Base-by-base conservation (phyloP, 768 basidiomycete species). In the Leccinellum luteum region DNA sequence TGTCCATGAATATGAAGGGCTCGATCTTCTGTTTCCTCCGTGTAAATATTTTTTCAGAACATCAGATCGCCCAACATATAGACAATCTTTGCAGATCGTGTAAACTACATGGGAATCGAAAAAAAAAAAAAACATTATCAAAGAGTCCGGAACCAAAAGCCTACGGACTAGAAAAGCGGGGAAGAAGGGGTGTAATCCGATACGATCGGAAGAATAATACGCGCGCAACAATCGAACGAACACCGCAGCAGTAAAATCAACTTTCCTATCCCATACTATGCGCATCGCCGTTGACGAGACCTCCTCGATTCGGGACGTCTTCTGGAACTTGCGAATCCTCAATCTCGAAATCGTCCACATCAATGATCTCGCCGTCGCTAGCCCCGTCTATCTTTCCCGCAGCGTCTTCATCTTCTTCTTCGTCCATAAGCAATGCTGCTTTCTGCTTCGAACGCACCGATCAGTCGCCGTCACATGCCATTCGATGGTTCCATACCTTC, bases 391-490 rank as follows among this genome's bases (percentile, higher is more conserved):
- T 51, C 21, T 32, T 55, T 0, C 49, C 30, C 15, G 12, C 1
- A 3, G 25, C 59, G 0, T 71, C 74, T 0, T 69, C 69, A 0
- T 87, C 87, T 0, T 89, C 87, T 0, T 89, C 87, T 0, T 90
- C 87, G 1, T 81, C 84, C 72, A 85, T 79, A 51, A 92, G 71
- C 61, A 79, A 73, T 56, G 81, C 79, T 25, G 90, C 89, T 55
- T 80, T 82, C 90, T 92, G 67, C 61, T 7, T 64, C 57, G 57
- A 41, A 43, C 62, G 57, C 25, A 25, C 6, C 12, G 23, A 48
- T 61, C 45, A 31, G 30, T 25, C 50, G 38, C 15, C 41, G 5
- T 9, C 5, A 38, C 48, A 38, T 32, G 13, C 28, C n/a, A 57
- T 4, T 19, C 23, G 10, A 47, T 9, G 15, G 25, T 17, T 27